phyloP scores from a whole-genome alignment of 176 grass and related monocot genomes.

The Sorghum bicolor region DNA sequence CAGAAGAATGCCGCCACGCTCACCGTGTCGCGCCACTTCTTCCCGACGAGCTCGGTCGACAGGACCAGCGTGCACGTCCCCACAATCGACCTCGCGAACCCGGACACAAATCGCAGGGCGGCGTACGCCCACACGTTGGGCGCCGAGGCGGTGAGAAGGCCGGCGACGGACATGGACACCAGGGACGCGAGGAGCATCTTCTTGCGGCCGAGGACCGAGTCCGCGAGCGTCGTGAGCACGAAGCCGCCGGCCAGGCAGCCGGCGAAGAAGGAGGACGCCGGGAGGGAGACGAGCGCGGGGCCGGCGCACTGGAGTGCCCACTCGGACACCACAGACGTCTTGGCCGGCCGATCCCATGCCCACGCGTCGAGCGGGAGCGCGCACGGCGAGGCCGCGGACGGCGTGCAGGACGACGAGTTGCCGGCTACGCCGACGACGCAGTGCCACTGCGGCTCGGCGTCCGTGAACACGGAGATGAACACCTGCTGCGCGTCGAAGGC shows the following conservation, averaged over 20 bases:
- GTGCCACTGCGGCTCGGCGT: conserved; percentile 67
- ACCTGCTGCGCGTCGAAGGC: conserved; percentile 78
- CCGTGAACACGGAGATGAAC: conserved; percentile 80
- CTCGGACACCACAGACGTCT: conserved; percentile 55
- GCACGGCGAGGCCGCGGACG: conserved; percentile 27
- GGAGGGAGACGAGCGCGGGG: conserved; percentile 52
- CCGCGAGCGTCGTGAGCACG: conserved; percentile 65
- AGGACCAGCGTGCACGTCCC: conserved; percentile 58
- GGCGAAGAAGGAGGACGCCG: conserved; percentile 67
- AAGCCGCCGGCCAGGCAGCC: conserved; percentile 71
- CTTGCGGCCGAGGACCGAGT: conserved; percentile 69
- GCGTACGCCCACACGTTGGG: conserved; percentile 84
- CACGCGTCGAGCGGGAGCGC: conserved; percentile 36
- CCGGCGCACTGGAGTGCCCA: conserved; percentile 63
- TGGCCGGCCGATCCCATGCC: conserved; percentile 47
- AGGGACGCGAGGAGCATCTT: conserved; percentile 56
- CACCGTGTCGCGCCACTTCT: conserved; percentile 55
- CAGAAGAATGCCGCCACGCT: conserved; percentile 44
- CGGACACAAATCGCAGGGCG: conserved; percentile 45
- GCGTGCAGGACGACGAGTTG: conserved; percentile 2
- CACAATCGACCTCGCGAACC: conserved; percentile 53
- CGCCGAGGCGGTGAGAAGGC: conserved; percentile 39
- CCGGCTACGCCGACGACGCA: conserved; percentile 21
- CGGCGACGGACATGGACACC: conserved; percentile 50
- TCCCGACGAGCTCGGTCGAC: conserved; percentile 58